Evolutionary conservation across 192 early-diverging fungal genomes (phyloP), one percentile per base, ranked within the genome.

Genomic region (Coemansia reversa): DNA sequence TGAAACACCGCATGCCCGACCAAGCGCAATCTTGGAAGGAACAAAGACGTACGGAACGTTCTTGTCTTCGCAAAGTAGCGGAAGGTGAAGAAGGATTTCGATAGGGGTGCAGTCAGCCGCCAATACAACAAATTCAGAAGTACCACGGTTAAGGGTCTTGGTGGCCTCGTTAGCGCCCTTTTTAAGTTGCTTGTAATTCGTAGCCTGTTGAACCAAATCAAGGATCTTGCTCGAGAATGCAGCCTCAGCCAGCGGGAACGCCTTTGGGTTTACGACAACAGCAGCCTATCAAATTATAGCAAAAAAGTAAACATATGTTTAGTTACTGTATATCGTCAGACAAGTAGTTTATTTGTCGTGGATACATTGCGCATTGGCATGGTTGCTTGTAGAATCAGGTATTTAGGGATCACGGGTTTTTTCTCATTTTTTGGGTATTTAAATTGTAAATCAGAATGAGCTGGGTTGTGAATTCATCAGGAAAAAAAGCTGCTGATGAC

Each of bases 21-120:
- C 97, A 19, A 99, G 85, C 28, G 95, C 95, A 22, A 86, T 88
- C 88, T 96, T 97, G 76, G 93, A 95, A 60, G 94, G 94, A 55
- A 99, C 92, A 78, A 99, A 99, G 33, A 99, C 95, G 76, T 99
- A 99, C 47, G 97, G 97, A 50, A 99, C 97, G 88, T 99, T 98
- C 92, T 99, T 99, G 84, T 99, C 97, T 84, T 99, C 97, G 84
- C 97, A 97, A 62, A 97, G 84, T 7, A 99, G 87, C 23, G 97
- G 97, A 60, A 99, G 81, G 86, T 99, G 95, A 50, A 99, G 86
- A 47, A 99, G 84, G 78, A 99, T 97, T 76, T 99, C 97, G 58
- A 99, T 87, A 30, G 97, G 97, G 83, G 95, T 92, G 63, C 94
- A 92, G 82, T 99, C 97, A 65, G 95, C 97, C 47, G 97, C 92